Base-by-base conservation (phyloP, 768 basidiomycete genomes). In the Nidula microcarpa region DNA sequence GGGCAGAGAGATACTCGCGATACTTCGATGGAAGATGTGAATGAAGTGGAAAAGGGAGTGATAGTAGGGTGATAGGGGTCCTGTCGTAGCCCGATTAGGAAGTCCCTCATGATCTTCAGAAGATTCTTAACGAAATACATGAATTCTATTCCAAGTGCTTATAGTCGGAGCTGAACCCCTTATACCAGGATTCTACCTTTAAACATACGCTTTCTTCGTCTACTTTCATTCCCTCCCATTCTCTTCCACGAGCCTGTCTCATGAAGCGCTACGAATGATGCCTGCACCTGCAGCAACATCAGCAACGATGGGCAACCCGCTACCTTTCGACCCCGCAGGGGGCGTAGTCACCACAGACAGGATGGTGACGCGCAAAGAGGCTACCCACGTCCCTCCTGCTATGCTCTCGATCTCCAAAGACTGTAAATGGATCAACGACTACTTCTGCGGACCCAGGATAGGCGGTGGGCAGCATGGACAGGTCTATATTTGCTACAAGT, bases 381-480 rank as follows among this genome's bases (percentile, higher is more conserved):
- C 3, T 8, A 23, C 23, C 23, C 23, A 23, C 23, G 23, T 23
- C 23, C 23, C 23, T 23, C 23, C 23, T 23, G 23, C 23, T 23
- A 23, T 23, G 23, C 23, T 23, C 23, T 23, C 39, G 39, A 41
- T 16, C 13, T 41, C 39, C 68, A 68, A 37, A 71, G 71, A 55
- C 48, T 54, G 16, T 55, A 63, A 60, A 43, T 81, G 86, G 72
- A 69, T 97, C 59, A 98, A 98, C 74, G 90, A 95, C 68, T 98
- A 96, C 68, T 74, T 85, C 47, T 83, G 94, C 53, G 75, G 85
- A 50, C 76, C 79, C 52, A 81, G 81, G 62, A 85, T 97, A 17
- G 95, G 95, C 17, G 82, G 80, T 53, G 95, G 95, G 10, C 90
- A 92, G 64, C 94, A 97, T 63, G 95, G 95, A 47, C 84, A 88